A percentile compares a stretch with the other conserved stretches of the same genome.
Evolutionary conservation across 2,329 filamentous ascomycete genomes (phyloP).

Genomic region (Drechslera avenae): DNA sequence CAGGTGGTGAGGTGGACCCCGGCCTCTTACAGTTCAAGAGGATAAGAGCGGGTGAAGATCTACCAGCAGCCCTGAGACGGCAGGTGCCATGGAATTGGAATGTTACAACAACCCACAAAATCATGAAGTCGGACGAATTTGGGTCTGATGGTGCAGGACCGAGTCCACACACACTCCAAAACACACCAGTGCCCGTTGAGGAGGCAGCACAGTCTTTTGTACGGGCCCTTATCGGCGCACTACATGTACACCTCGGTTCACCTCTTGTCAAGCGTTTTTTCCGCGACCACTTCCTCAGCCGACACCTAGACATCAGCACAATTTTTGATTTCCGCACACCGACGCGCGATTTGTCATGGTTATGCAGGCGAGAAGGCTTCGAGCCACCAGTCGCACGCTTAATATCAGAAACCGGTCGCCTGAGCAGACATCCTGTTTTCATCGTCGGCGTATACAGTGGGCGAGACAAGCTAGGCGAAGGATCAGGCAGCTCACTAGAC

Average conservation of each 20-base stretch:
- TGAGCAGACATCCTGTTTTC: constrained; percentile 84
- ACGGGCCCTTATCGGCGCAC: constrained; percentile 78
- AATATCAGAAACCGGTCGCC: constrained; percentile 86
- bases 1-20: constrained; percentile 89
- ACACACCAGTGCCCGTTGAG: constrained; percentile 51
- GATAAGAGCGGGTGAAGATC: constrained; percentile 37
- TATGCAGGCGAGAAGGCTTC: constrained; percentile 90
- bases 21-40: constrained; percentile 81
- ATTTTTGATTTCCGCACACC: constrained; percentile 87
- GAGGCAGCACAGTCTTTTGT: constrained; percentile 77
- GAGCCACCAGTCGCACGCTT: constrained; percentile 84
- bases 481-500: constrained; percentile 76
- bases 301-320: constrained; percentile 73
- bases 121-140: constrained; percentile 84
- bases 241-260: constrained; percentile 84
- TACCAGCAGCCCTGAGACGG: constrained; percentile 31
- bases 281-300: constrained; percentile 78
- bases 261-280: constrained; percentile 82
- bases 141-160: constrained; percentile 63
- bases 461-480: constrained; percentile 88
- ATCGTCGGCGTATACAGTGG: constrained; percentile 95
- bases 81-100: constrained; percentile 46
- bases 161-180: constrained; percentile 28
- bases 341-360: constrained; percentile 77
- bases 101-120: constrained; percentile 64